phyloP scores from a whole-genome alignment of 2,329 filamentous ascomycete genomes.

The Colletotrichum sp. region DNA sequence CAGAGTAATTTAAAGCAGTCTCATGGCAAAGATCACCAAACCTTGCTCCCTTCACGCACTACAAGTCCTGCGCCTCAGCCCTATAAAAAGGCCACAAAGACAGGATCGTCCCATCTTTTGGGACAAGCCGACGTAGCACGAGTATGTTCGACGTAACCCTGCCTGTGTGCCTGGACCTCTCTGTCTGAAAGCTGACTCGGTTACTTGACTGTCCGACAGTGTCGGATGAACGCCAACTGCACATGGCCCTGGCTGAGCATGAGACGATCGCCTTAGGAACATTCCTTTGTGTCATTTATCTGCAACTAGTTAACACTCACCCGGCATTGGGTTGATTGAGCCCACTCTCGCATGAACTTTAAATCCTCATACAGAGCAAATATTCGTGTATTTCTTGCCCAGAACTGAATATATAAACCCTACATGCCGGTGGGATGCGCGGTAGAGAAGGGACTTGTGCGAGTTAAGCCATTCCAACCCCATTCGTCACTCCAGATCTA shows the following conservation, averaged over 20 bases:
- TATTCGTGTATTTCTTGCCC: not conserved
- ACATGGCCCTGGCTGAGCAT: not conserved
- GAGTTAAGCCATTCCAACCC: not conserved
- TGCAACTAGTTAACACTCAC: not conserved
- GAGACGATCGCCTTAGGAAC: not conserved
- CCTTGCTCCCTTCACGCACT: not conserved
- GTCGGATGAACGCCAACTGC: not conserved
- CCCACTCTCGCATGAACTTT: not conserved
- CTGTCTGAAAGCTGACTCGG: not conserved
- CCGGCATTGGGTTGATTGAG: not conserved
- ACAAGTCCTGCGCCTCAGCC: not conserved
- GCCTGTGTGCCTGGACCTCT: not conserved
- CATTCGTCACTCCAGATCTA: not conserved
- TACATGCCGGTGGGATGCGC: not conserved
- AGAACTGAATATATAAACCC: not conserved
- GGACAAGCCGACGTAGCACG: not conserved
- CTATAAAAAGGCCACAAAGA: not conserved
- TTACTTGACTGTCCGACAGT: not conserved
- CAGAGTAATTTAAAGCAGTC: not conserved
- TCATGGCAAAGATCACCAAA: not conserved
- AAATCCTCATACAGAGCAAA: not conserved
- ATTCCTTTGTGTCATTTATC: not conserved
- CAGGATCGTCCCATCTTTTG: not conserved
- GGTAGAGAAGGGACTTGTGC: not conserved
- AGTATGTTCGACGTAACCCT: not conserved